These are phyloP conservation scores for Neoboletus subvelutipes DNA, from an alignment of 768 basidiomycete genomes.

Conservation along the genomic window DNA sequence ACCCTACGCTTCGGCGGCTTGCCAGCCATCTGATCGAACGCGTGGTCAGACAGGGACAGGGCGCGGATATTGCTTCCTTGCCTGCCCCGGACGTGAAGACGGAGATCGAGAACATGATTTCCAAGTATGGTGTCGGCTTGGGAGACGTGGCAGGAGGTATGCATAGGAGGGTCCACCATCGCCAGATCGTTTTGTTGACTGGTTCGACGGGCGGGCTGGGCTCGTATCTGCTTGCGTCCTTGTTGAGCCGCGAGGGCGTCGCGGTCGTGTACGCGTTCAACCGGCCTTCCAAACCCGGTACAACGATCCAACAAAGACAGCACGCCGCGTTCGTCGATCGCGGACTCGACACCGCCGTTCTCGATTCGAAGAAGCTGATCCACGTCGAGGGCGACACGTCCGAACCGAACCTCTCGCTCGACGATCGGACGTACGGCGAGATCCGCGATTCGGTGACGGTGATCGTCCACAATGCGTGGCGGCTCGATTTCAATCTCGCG, in stretches of 20 bases:
- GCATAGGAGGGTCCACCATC: too few species aligned
- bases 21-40: conserved; percentile 27
- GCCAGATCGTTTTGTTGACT: conserved; percentile 33
- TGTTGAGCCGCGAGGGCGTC: conserved; percentile 36
- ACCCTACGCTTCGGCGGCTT: conserved; percentile 38
- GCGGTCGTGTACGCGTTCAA: conserved; percentile 31
- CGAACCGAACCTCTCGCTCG: conserved; percentile 25
- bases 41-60: background rate
- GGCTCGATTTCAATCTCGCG: conserved; percentile 50
- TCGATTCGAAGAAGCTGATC: conserved; percentile 28
- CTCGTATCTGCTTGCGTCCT: conserved; percentile 35
- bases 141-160: background rate
- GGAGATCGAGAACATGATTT: conserved; percentile 36
- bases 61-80: background rate
- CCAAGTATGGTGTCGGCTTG: conserved; percentile 34
- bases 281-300: conserved; percentile 17
- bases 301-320: conserved; percentile 20
- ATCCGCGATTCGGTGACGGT: background rate
- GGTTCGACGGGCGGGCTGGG: conserved; percentile 38
- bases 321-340: conserved; percentile 17
- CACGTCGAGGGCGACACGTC: conserved; percentile 29
- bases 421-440: background rate
- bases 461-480: conserved; percentile 51
- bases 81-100: conserved; percentile 1
- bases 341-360: conserved; percentile 26